Percentiles rank a stretch among this genome's conserved stretches.
Conservation (phyloP, 306 rosid species). For the Glycine tomentella region DNA sequence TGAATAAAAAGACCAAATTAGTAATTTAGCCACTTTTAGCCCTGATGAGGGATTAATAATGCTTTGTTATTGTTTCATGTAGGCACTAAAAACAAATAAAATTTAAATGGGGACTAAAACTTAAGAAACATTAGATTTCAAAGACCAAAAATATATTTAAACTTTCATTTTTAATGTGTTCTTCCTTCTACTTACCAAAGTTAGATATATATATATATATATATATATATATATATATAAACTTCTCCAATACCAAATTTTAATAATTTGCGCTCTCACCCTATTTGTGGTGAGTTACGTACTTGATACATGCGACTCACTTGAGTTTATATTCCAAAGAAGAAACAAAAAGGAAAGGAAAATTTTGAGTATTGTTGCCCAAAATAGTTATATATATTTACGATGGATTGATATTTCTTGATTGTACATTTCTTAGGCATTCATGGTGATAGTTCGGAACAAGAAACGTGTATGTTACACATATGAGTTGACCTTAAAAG, state of each 20-base stretch:
- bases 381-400: not conserved
- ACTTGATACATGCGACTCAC: too few relatives aligned
- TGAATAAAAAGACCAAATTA: too few relatives aligned
- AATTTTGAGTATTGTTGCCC: not conserved
- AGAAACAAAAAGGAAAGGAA: not conserved
- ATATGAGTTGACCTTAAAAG: constrained; percentile 74
- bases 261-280: not conserved
- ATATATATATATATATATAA: too few relatives aligned
- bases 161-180: not conserved
- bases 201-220: too few relatives aligned
- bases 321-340: not conserved
- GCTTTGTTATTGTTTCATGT: not conserved
- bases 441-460: constrained; percentile 83
- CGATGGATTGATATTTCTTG: constrained; percentile 29
- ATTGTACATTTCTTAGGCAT: constrained; percentile 63
- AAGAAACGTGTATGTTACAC: constrained; percentile 88
- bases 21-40: too few relatives aligned
- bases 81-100: not conserved
- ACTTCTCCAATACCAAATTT: not conserved
- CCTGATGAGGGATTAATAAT: too few relatives aligned
- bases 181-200: not conserved
- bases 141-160: not conserved
- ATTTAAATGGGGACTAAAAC: not conserved
- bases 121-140: not conserved
- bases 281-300: not conserved